A percentile compares a stretch with the other conserved stretches of the same genome.
These are phyloP conservation scores for Fusarium nurragi DNA, from an alignment of 2,329 filamentous ascomycete genomes.

Conservation along the genomic window DNA sequence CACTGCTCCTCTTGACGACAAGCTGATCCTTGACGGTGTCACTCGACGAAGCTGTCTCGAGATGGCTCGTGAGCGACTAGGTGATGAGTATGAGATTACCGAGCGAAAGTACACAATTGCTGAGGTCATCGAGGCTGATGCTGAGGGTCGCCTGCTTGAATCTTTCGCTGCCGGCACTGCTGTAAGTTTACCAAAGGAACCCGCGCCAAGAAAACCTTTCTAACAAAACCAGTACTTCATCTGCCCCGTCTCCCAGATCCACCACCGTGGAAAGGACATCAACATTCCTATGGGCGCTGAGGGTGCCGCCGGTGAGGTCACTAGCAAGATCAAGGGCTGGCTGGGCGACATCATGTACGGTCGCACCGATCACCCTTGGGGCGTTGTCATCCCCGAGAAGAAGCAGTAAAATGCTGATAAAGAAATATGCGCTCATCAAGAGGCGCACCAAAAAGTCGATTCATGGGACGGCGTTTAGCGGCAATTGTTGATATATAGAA, in stretches of 20 bases:
- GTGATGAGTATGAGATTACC: conserved; percentile 71
- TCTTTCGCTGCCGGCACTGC: conserved; percentile 89
- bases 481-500: conserved; percentile 35
- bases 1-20: conserved; percentile 83
- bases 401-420: conserved; percentile 52
- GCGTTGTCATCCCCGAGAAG: conserved; percentile 72
- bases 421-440: neutral
- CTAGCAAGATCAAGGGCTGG: conserved; percentile 71
- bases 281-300: conserved; percentile 67
- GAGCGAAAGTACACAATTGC: conserved; percentile 85
- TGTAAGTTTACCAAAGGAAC: conserved; percentile 60
- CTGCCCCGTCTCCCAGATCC: conserved; percentile 72
- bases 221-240: conserved; percentile 69
- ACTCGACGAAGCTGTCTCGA: conserved; percentile 85
- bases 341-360: conserved; percentile 81
- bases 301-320: conserved; percentile 62
- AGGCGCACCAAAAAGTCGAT: conserved; percentile 13
- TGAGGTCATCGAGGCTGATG: conserved; percentile 76
- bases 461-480: conserved; percentile 43
- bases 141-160: conserved; percentile 82
- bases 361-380: conserved; percentile 73
- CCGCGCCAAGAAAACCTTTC: neutral
- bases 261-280: conserved; percentile 72
- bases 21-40: conserved; percentile 87
- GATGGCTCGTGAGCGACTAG: conserved; percentile 71